Evolutionary conservation across 805 yeast genomes (phyloP), one percentile per base, ranked within the genome.

Genomic region (Starmerella floricola): DNA sequence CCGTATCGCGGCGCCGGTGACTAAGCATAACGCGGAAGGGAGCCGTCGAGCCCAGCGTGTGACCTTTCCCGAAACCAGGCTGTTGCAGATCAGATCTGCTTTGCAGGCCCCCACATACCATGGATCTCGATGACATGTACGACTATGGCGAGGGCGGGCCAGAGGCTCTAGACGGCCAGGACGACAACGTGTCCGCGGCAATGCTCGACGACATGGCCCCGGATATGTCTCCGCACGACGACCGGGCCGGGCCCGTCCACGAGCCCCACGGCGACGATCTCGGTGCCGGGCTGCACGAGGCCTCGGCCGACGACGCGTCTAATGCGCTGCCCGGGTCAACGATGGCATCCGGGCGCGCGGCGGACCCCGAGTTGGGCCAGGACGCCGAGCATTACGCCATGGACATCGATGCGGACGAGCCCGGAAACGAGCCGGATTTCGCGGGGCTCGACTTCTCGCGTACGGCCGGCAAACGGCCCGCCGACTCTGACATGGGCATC

Each of bases 41-140:
- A n/a, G n/a, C n/a, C n/a, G n/a, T n/a, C n/a, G n/a, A n/a, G n/a
- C n/a, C 26, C 6, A 17, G 8, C 10, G 33, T 30, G 11, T 30
- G 10, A 6, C 33, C 17, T 30, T 30, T 30, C 26, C 26, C 26
- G 26, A 23, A 23, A 23, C 26, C 26, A 23, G 26, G 26, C 26
- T 6, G 26, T 23, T 23, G 26, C 26, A 23, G 28, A 13, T 11
- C 34, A n/a, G 27, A 18, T 13, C 34, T 6, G 39, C 34, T 23
- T n/a, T 23, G 26, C 26, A 23, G 26, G 26, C 10, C 6, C 26
- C 26, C 38, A 4, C 6, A 16, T 6, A 31, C 30, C 20, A 46
- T 46, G 49, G 43, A 40, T 38, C 42, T 42, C 28, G 46, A 42
- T 24, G 46, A 38, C 23, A 35, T 41, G 30, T 46, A 39, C 34